Conservation (phyloP, 1,284 basidiomycete species). For the Pascua guehoae region DNA sequence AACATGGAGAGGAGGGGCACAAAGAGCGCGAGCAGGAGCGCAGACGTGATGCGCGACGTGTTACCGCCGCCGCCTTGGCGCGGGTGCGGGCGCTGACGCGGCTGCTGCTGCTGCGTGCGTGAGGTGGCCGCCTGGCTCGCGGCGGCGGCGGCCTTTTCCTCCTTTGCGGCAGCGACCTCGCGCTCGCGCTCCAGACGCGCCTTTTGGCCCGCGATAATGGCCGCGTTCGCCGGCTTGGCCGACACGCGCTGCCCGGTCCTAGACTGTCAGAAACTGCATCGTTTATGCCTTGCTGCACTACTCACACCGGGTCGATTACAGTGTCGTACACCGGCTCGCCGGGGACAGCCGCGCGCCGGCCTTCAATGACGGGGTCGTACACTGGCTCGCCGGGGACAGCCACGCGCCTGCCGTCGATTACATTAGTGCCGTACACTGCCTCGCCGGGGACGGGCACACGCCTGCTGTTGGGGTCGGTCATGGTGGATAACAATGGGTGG, state of each 20-base stretch:
- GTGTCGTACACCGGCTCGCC: constrained; percentile 37
- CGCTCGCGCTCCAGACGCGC: constrained; percentile 28
- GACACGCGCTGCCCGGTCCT: constrained; percentile 54
- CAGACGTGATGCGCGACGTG: constrained; percentile 7
- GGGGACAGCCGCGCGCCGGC: too few relatives aligned
- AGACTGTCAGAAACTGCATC: neutral
- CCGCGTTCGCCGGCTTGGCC: constrained; percentile 61
- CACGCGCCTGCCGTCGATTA: too few relatives aligned
- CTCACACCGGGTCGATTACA: constrained; percentile 27
- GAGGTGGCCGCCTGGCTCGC: too few relatives aligned
- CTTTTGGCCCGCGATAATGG: constrained; percentile 34
- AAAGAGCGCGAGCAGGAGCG: constrained; percentile 32
- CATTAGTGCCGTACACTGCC: constrained; percentile 32
- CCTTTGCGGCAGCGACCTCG: too few relatives aligned
- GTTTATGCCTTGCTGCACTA: too few relatives aligned
- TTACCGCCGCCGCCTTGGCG: too few relatives aligned
- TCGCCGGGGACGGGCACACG: too few relatives aligned
- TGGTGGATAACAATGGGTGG: too few relatives aligned
- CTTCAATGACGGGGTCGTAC: constrained; percentile 36
- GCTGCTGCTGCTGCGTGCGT: too few relatives aligned
- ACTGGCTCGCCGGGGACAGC: constrained; percentile 31
- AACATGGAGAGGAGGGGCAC: constrained; percentile 39
- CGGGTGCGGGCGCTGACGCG: neutral
- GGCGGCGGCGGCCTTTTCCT: neutral
- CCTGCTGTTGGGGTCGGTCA: too few relatives aligned